These are phyloP conservation scores for Mycena citricolor DNA, from an alignment of 1,284 basidiomycete genomes.

Conservation along the genomic window DNA sequence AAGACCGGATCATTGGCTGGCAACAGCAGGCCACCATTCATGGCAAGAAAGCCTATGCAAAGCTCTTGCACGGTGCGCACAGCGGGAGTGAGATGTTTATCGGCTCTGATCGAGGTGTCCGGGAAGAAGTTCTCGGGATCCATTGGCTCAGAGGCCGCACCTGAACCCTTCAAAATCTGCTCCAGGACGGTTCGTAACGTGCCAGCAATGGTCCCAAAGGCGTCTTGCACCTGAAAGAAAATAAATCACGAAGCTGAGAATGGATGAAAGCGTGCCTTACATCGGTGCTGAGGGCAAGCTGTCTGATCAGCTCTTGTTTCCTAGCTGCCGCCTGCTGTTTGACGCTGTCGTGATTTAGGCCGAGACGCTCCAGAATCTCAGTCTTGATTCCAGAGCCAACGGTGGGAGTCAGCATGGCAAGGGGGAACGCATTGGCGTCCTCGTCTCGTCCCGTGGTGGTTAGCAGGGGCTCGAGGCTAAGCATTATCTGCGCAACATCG, in stretches of 20 bases:
- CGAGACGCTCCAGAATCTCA: constrained; percentile 38
- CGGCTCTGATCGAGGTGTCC: too few relatives aligned
- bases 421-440: constrained; percentile 41
- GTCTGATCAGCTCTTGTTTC: constrained; percentile 26
- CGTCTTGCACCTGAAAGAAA: constrained; percentile 54
- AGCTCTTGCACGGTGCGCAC: neutral
- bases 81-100: too few relatives aligned
- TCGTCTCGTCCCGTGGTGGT: constrained; percentile 32
- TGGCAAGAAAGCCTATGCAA: neutral
- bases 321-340: constrained; percentile 23
- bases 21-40: too few relatives aligned
- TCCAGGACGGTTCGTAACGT: constrained; percentile 39
- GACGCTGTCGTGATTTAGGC: constrained; percentile 29
- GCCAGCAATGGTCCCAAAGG: constrained; percentile 40
- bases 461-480: constrained; percentile 57
- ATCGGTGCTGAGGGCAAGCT: constrained; percentile 63
- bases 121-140: too few relatives aligned
- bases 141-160: neutral
- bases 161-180: too few relatives aligned
- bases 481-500: constrained; percentile 63
- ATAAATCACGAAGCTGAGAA: constrained; percentile 1
- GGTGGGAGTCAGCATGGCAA: constrained; percentile 63
- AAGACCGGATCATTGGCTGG: too few relatives aligned
- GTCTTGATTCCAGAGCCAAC: constrained; percentile 65
- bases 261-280: constrained; percentile 40